Base-by-base conservation (phyloP, 148 eudicot species). In the Gaultheria prostrata region DNA sequence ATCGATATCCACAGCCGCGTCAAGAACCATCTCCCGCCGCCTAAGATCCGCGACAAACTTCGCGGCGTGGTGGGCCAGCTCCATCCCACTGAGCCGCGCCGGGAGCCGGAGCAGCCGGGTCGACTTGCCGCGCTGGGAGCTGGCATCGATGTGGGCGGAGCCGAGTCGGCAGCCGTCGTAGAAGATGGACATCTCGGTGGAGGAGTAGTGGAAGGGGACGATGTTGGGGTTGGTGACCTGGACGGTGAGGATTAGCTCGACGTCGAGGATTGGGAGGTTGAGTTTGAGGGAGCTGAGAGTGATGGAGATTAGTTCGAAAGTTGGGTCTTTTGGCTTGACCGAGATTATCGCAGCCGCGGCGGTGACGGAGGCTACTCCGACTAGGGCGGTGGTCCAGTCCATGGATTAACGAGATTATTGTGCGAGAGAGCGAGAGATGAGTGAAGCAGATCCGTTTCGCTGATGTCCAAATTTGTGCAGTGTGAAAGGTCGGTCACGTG, bases 211-310 rank as follows among this genome's bases (percentile, higher is more conserved):
- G 89, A 93, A 81, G 83, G 95, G 83, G 45, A 82, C 98, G 82
- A 88, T 75, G 95, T 96, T 96, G 4, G 98, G 98, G 89, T 96
- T 96, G 86, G 92, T 92, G 88, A 94, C 90, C 85, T 94, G 98
- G 87, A 96, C 97, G 88, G 97, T 96, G 21, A 96, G 91, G 86
- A 88, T 85, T 20, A 93, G 82, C 46, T 94, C 98, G 35, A 91
- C 91, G 91, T 96, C 98, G 28, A 93, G 65, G 3, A 86, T 83
- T 0, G 98, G 94, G 82, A 94, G 83, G 49, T 90, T 93, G 85
- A 94, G 91, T 82, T 90, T 89, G 89, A 96, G 85, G 79, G 96
- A 89, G 24, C 93, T 96, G 83, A 96, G 88, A 80, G 84, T 91
- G 76, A 96, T 89, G 67, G 98, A 90, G 83, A 94, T 87, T 6